Base-by-base conservation (phyloP, 2,329 filamentous ascomycete genomes). In the Aspergillus aculeatus region DNA sequence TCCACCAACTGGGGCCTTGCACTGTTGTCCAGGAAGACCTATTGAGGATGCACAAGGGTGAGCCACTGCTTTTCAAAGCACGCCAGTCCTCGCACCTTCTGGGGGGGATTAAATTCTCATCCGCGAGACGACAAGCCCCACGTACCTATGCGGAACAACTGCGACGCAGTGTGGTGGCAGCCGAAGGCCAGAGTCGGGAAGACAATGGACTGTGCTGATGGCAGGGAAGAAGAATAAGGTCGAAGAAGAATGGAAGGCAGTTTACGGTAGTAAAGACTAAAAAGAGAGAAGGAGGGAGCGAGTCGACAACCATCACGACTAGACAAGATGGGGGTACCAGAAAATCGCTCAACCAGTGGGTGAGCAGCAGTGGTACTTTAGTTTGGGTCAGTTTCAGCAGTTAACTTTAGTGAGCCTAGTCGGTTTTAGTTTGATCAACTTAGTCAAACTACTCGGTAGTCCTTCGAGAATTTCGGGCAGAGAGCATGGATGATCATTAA, bases 91-190 rank as follows among this genome's bases (percentile, higher is more conserved):
- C 32, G 9, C 32, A 19, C 4, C 1, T 44, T 6, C 38, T 19
- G 29, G 12, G 35, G 26, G 51, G 50, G 21, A 54, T 54, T 11
- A 31, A 41, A 24, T 1, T 35, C 51, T 47, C 14, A 54, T 29
- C 26, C 26, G 7, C 23, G 10, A 54, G 24, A 54, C 10, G 35
- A 11, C 31, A 41, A 10, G n/a, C 16, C 12, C 12, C 16, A 54
- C 56, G 35, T 53, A 58, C 56, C 56, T 58, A 31, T 50, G 32
- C 38, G 26, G 47, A n/a, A 54, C 49, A 21, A 48, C 31, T 44
- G 26, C 41, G 21, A 48, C 41, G 4, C n/a, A 29, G 35, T 44
- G 21, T 19, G 50, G 21, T 49, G 29, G 48, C 31, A 49, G 56
- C 21, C 24, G 32, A 48, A 32, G 41, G 23, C 35, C 50, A 54